Evolutionary conservation across 495 filamentous ascomycete genomes (phyloP), one percentile per base, ranked within the genome.

Genomic region (Aspergillus cavernicola): DNA sequence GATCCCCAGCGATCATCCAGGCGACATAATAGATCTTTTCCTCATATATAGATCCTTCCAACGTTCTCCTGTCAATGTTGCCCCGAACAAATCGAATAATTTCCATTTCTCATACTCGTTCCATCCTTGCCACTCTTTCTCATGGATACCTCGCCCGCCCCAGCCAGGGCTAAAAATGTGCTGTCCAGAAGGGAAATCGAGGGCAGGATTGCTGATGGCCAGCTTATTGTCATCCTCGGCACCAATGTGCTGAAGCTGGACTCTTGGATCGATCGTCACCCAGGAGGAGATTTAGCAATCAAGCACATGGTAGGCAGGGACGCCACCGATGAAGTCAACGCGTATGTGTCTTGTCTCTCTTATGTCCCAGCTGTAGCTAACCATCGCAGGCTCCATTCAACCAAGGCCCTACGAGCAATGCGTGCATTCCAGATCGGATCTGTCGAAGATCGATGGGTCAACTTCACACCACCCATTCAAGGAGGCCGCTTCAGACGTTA

Each of bases 281-380:
- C 90, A 12, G 90, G 91, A 32, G 90, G 90, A 28, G 82, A 88
- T 58, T 89, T 86, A 66, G 80, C 90, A 29, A 92, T 96, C 57
- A 67, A 76, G 68, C 90, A 96, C 63, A 88, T 95, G 87, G 80
- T 96, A 40, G 90, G 90, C 37, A 54, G 39, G 13, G 91, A 95
- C 82, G 90, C 88, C 39, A 95, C 91, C 16, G 88, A 93, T 65
- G 89, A 95, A 71, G 81, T 93, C 50, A 87, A 83, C 60, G 83
- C 79, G 60, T 65, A 50, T 40, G 59, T 31, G 50, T 19, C 9
- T 13, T 22, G 20, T 12, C 8, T 13, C 7, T 8, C 11, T 35
- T 13, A n/a, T 38, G 12, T 35, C 4, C 7, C 9, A 6, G 8
- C 29, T 22, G n/a, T 16, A 8, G 11, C 20, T 47, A 15, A 19